A percentile compares a stretch with the other conserved stretches of the same genome.
These are phyloP conservation scores for Yamadazyma olivae DNA, from an alignment of 805 yeast genomes.

Conservation along the genomic window DNA sequence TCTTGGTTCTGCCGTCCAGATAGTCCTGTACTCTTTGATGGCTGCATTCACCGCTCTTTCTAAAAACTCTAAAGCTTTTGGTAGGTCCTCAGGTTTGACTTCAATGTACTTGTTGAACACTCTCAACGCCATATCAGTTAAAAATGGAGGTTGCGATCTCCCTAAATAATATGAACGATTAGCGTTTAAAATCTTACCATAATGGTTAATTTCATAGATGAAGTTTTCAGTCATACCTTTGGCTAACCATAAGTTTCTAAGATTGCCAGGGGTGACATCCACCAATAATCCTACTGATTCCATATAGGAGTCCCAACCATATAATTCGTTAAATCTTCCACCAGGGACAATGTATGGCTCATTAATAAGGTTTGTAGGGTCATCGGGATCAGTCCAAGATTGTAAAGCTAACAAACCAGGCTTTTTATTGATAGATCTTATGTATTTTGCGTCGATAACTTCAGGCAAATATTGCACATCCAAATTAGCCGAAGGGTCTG, in stretches of 20 bases:
- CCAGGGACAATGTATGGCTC: conserved; percentile 95
- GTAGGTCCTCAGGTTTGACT: conserved; percentile 31
- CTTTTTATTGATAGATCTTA: conserved; percentile 68
- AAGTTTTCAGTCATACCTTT: conserved; percentile 91
- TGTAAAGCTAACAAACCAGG: conserved; percentile 90
- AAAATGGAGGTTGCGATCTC: conserved; percentile 94
- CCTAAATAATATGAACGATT: conserved; percentile 87
- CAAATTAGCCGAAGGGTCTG: conserved; percentile 54
- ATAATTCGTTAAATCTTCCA: conserved; percentile 92
- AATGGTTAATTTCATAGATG: conserved; percentile 82
- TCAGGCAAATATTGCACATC: conserved; percentile 79
- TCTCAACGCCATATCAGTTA: conserved; percentile 85
- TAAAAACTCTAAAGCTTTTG: conserved; percentile 56
- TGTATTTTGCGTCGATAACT: conserved; percentile 71
- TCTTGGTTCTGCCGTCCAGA: conserved; percentile 79
- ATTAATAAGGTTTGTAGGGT: conserved; percentile 53
- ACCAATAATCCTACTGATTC: conserved; percentile 77
- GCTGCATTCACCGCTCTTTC: conserved; percentile 70
- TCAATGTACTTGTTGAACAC: conserved; percentile 60
- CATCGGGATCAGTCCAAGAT: conserved; percentile 54
- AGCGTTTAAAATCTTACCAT: conserved; percentile 92
- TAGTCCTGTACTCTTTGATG: conserved; percentile 75
- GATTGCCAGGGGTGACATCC: conserved; percentile 37
- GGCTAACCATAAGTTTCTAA: conserved; percentile 62
- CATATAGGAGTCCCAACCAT: conserved; percentile 98